Conservation (phyloP, 305 asterid genomes). For the Striga hermonthica region DNA sequence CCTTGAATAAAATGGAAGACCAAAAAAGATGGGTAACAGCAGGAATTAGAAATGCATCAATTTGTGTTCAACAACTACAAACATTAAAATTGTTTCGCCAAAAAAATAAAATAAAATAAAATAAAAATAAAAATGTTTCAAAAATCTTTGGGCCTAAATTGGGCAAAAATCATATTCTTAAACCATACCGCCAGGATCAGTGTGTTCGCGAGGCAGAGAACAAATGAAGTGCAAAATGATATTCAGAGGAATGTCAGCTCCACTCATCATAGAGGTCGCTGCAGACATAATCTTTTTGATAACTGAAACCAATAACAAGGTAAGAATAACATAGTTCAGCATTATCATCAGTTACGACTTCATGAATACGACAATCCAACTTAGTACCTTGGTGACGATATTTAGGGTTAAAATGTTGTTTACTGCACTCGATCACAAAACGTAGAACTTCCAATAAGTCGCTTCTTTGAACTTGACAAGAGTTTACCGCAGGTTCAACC, state of each 20-base stretch:
- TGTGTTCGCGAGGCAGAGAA: conserved; percentile 78
- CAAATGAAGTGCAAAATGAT: conserved; percentile 72
- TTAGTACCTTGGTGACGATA: conserved; percentile 76
- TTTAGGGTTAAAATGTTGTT: conserved; percentile 83
- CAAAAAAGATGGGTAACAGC: conserved; percentile 24
- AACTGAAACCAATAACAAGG: conserved; percentile 52
- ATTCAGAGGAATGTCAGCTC: conserved; percentile 65
- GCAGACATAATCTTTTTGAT: conserved; percentile 70
- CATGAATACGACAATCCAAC: conserved; percentile 27
- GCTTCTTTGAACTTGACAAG: conserved; percentile 42
- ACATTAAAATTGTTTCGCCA: too few relatives aligned
- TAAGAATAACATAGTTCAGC: conserved; percentile 23
- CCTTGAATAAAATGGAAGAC: conserved; percentile 44
- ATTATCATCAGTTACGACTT: conserved; percentile 26
- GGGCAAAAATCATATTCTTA: background rate
- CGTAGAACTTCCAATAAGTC: conserved; percentile 72
- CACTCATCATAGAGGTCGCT: conserved; percentile 62
- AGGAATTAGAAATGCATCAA: conserved; percentile 13
- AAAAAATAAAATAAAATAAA: too few relatives aligned
- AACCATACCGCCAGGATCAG: conserved; percentile 73
- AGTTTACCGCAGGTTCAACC: conserved; percentile 38
- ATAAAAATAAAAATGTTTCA: conserved; percentile 11
- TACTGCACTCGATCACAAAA: conserved; percentile 74
- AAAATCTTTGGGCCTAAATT: background rate
- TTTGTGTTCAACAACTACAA: conserved; percentile 17